Evolutionary conservation across 2,329 filamentous ascomycete genomes (phyloP), one percentile per base, ranked within the genome.

Genomic region (Aspergillus alliaceus): DNA sequence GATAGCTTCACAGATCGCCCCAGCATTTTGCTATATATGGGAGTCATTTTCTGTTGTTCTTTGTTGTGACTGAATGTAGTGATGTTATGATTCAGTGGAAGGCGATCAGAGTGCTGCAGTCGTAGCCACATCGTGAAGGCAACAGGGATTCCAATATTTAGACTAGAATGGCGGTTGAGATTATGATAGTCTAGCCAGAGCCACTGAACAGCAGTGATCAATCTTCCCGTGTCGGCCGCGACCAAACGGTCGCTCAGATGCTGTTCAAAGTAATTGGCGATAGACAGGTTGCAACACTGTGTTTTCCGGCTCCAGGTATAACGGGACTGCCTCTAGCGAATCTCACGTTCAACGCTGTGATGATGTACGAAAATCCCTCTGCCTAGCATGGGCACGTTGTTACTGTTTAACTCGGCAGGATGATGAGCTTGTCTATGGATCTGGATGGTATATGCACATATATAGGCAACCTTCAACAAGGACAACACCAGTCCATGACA

Each of bases 61-160:
- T 70, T 46, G 62, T 72, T n/a, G 68, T 69, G 1, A 66, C 65
- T 42, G 69, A 69, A 34, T 75, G 71, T 54, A 65, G 64, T 25
- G 60, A 69, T 27, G 57, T 59, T 37, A 22, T 37, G 4, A 54
- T 70, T 6, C 64, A 70, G 22, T 57, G 60, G n/a, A 59, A 64
- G 37, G 73, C 72, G 0, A 61, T 75, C 4, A 51, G 60, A 4
- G 53, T 66, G 15, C 59, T 75, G 29, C 59, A 63, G 7, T 37
- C 47, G 14, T 66, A 66, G 58, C 69, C 67, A 9, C 73, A 73
- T 54, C 69, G 68, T 44, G 73, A 75, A 55, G 71, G 72, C 9
- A 61, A 69, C 5, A 73, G 69, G 70, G 69, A 75, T 54, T 73
- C 73, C 4, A 68, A 67, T 7, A 57, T 70, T 70, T 53, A 71